These are phyloP conservation scores for Babesia sp. DNA, from an alignment of 169 alveolate species.

Conservation along the genomic window DNA sequence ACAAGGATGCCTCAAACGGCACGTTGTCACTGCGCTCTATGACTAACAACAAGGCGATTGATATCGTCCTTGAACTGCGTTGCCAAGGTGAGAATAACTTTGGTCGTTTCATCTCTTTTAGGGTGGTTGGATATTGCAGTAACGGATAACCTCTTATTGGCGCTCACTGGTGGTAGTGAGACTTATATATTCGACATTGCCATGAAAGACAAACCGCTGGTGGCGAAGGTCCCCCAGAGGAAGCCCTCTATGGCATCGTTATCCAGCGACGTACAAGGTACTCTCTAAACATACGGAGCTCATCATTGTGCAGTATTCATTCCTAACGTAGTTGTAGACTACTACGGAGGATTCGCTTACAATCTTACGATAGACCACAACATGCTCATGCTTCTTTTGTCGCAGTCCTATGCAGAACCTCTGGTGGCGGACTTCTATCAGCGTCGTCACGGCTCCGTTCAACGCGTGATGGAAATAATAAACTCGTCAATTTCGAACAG, in stretches of 20 bases:
- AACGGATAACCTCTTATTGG: conserved; percentile 44
- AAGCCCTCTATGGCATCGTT: conserved; percentile 51
- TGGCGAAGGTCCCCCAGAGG: conserved; percentile 51
- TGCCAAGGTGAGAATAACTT: conserved; percentile 33
- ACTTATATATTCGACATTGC: conserved; percentile 53
- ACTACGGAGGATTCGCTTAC: conserved; percentile 60
- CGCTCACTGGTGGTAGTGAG: conserved; percentile 39
- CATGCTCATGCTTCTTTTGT: conserved; percentile 34
- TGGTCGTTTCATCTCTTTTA: background rate
- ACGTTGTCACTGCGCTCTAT: conserved; percentile 55
- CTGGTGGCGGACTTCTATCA: conserved; percentile 50
- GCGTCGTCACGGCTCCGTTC: conserved; percentile 28
- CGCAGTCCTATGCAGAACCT: conserved; percentile 35
- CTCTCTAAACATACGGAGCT: too few relatives aligned
- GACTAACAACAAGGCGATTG: conserved; percentile 38
- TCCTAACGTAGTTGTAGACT: conserved; percentile 57
- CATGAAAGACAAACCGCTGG: conserved; percentile 22
- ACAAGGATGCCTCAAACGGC: conserved; percentile 55
- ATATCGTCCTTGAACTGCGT: conserved; percentile 46
- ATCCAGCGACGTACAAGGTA: conserved; percentile 58
- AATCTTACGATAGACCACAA: conserved; percentile 42
- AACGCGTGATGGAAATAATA: conserved; percentile 48
- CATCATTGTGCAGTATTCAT: conserved; percentile 22
- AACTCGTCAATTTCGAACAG: conserved; percentile 26
- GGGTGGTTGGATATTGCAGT: conserved; percentile 61